Evolutionary conservation across 1,284 basidiomycete genomes (phyloP), one percentile per base, ranked within the genome.

Genomic region (Volvariella volvacea): DNA sequence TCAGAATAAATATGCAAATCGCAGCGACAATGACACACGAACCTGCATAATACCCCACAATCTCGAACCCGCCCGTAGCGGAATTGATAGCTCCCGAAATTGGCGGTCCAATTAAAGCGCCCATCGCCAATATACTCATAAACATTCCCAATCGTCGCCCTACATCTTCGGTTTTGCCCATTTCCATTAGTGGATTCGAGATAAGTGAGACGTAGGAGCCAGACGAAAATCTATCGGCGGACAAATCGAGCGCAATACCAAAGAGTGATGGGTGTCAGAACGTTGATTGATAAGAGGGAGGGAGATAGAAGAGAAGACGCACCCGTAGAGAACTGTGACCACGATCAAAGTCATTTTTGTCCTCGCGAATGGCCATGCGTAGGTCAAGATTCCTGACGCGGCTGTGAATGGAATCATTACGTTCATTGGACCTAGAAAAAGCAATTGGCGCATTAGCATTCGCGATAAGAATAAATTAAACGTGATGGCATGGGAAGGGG

Each of bases 81-180:
- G 61, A 58, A 43, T 70, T 68, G 42, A 84, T 80, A 0, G 77
- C 77, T 3, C 80, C 81, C n/a, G 78, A 78, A 36, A 83, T 80
- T 0, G 80, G 80, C 12, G 78, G 77, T 1, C 80, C 80, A 2
- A 67, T 68, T 8, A 82, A 46, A 68, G 63, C 46, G 64, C 66
- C 66, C 8, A 68, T 42, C 0, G 66, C 59, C 21, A 65, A 50
- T 19, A 65, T 63, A 41, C 56, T 82, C 59, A 81, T 65, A 43
- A 75, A 74, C 69, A 86, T 77, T 3, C 84, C 83, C 1, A 74
- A 59, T 16, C 83, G 69, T 14, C 78, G 67, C 3, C 85, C 85
- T 0, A 83, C 70, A 50, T 86, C 80, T 2, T 63, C 65, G 1
- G 70, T 65, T 0, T 70, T 68, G 0, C 85, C 83, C 60, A 88